Evolutionary conservation across 2,329 filamentous ascomycete genomes (phyloP).

Genomic region (Exophiala spinifera): DNA sequence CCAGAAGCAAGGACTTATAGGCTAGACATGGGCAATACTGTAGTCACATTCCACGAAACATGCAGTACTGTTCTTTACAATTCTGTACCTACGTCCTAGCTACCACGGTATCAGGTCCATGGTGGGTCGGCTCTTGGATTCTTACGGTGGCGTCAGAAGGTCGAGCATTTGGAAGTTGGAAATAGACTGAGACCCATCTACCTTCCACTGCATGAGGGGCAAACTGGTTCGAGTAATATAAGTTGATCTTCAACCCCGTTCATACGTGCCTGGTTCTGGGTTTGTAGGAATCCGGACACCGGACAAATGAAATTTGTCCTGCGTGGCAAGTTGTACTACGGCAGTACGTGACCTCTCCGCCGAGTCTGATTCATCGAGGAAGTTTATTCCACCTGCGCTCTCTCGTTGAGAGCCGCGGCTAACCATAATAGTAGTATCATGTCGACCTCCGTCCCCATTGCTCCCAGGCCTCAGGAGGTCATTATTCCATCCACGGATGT

Average conservation of each 20-base stretch:
- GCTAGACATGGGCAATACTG: neutral
- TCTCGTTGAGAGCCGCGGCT: neutral
- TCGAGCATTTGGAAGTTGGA: neutral
- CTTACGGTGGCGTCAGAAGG: neutral
- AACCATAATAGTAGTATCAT: neutral
- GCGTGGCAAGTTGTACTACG: neutral
- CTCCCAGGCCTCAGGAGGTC: constrained; percentile 4
- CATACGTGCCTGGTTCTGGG: neutral
- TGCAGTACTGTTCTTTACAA: neutral
- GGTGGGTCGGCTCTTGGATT: neutral
- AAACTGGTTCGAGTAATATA: neutral
- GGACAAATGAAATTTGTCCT: neutral
- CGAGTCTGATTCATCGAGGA: neutral
- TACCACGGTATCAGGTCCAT: neutral
- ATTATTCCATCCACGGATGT: constrained; percentile 34
- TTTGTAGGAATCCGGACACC: neutral
- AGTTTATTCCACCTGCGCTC: neutral
- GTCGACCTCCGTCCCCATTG: constrained; percentile 8
- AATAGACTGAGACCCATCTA: neutral
- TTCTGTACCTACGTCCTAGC: neutral
- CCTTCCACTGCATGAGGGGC: neutral
- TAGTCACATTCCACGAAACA: neutral
- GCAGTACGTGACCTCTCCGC: neutral
- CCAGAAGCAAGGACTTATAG: neutral
- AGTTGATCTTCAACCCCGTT: neutral